These are phyloP conservation scores for Aureobasidium sp. DNA, from an alignment of 2,329 filamentous ascomycete species.

Conservation along the genomic window DNA sequence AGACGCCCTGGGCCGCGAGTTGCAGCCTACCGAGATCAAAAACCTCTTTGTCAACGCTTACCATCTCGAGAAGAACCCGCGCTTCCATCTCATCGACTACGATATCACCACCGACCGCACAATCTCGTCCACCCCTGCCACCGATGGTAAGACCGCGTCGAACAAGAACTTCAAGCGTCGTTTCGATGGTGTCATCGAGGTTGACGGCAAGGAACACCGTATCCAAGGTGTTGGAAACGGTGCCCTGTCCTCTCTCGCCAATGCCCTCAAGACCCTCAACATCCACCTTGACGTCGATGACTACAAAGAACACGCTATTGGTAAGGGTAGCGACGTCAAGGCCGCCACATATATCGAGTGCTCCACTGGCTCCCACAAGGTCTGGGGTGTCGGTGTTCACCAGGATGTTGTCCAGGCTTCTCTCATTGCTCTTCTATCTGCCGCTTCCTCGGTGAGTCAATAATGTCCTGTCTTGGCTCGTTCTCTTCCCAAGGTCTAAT, in stretches of 20 bases:
- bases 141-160: conserved; percentile 62
- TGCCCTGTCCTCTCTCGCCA: conserved; percentile 79
- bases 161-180: conserved; percentile 70
- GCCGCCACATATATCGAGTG: conserved; percentile 96
- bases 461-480: not conserved
- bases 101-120: conserved; percentile 80
- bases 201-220: conserved; percentile 71
- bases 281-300: conserved; percentile 86
- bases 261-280: conserved; percentile 68
- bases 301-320: conserved; percentile 95
- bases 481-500: not conserved
- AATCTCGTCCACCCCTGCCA: conserved; percentile 59
- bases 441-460: conserved; percentile 70
- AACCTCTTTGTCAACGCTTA: conserved; percentile 84
- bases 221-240: conserved; percentile 79
- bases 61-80: conserved; percentile 72
- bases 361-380: conserved; percentile 58
- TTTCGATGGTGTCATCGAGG: conserved; percentile 76
- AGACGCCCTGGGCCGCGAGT: conserved; percentile 73
- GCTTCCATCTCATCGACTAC: conserved; percentile 86
- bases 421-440: conserved; percentile 75
- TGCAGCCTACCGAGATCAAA: conserved; percentile 75
- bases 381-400: conserved; percentile 89
- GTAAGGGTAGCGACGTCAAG: conserved; percentile 68
- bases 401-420: conserved; percentile 87